Evolutionary conservation across 768 basidiomycete genomes (phyloP).

Genomic region (Russula lepida): DNA sequence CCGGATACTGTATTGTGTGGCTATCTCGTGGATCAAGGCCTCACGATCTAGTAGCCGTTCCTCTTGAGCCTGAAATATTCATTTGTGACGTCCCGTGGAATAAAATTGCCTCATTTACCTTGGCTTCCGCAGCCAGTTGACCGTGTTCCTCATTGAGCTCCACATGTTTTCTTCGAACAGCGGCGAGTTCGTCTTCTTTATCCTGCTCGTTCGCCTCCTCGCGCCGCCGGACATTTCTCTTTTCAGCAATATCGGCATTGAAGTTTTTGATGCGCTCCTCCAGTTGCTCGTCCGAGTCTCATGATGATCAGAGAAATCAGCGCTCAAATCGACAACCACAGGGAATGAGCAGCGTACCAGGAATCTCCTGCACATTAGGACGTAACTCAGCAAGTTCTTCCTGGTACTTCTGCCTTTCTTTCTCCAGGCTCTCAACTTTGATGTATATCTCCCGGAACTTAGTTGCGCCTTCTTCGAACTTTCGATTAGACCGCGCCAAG

Average conservation of each 20-base stretch:
- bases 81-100: background rate
- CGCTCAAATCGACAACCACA: background rate
- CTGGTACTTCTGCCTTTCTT: conserved; percentile 53
- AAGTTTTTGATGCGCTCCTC: conserved; percentile 48
- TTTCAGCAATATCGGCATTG: conserved; percentile 45
- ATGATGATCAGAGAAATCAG: background rate
- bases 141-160: conserved; percentile 56
- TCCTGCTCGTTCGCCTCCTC: conserved; percentile 50
- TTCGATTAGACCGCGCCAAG: conserved; percentile 58
- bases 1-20: conserved; percentile 58
- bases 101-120: conserved; percentile 35
- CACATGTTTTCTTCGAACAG: conserved; percentile 44
- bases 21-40: conserved; percentile 59
- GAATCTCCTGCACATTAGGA: conserved; percentile 57
- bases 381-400: conserved; percentile 54
- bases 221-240: conserved; percentile 40
- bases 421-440: conserved; percentile 53
- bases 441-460: conserved; percentile 82
- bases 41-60: conserved; percentile 65
- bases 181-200: conserved; percentile 50
- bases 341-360: conserved; percentile 36
- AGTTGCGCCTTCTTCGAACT: conserved; percentile 74
- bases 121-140: conserved; percentile 60
- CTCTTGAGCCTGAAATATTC: conserved; percentile 53
- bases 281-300: conserved; percentile 71